Evolutionary conservation across 129 eudicot species (phyloP).

Genomic region (Ambrosia trifida): DNA sequence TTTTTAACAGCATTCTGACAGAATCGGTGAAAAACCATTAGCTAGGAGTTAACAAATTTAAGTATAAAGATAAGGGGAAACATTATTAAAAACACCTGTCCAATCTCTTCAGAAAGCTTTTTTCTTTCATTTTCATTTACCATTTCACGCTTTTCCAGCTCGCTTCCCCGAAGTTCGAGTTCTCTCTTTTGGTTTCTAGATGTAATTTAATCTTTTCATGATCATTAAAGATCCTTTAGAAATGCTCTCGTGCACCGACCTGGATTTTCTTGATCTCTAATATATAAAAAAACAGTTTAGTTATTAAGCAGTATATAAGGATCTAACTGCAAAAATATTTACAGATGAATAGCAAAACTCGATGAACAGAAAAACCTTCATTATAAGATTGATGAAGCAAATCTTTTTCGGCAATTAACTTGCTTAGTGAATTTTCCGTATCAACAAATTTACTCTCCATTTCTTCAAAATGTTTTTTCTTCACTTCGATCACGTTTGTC

Average conservation of each 20-base stretch:
- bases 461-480: slow-evolving; percentile 57
- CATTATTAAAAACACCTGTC: slow-evolving; percentile 49
- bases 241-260: slow-evolving; percentile 67
- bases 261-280: slow-evolving; percentile 76
- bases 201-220: slow-evolving; percentile 80
- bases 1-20: slow-evolving; percentile 65
- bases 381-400: slow-evolving; percentile 72
- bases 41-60: background rate
- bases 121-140: slow-evolving; percentile 66
- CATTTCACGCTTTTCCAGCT: slow-evolving; percentile 77
- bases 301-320: slow-evolving; percentile 6
- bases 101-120: slow-evolving; percentile 73
- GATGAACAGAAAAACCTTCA: slow-evolving; percentile 52
- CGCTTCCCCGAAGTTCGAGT: slow-evolving; percentile 68
- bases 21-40: background rate
- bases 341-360: background rate
- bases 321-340: background rate
- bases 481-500: slow-evolving; percentile 59
- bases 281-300: background rate
- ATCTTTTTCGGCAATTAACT: slow-evolving; percentile 68
- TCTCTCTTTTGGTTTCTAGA: slow-evolving; percentile 56
- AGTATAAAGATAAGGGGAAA: background rate
- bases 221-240: slow-evolving; percentile 67
- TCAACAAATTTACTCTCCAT: slow-evolving; percentile 61
- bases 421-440: slow-evolving; percentile 53